A percentile compares a stretch with the other conserved stretches of the same genome.
Evolutionary conservation across 768 basidiomycete species (phyloP).

Genomic region (Panaeolus papilionaceus): DNA sequence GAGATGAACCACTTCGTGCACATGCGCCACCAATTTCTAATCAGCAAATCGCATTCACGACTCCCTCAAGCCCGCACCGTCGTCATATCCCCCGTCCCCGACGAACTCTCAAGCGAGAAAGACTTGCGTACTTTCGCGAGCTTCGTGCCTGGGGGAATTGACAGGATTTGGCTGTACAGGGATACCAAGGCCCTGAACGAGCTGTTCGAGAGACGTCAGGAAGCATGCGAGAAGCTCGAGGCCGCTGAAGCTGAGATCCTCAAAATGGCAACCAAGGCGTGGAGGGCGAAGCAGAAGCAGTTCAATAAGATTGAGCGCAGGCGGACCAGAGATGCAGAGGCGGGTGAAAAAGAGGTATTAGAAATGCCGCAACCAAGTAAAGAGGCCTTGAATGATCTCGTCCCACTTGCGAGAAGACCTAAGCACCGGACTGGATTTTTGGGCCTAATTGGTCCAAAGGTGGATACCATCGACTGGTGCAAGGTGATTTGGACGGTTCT

Average conservation of each 20-base stretch:
- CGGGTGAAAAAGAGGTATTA: slow-evolving; percentile 17
- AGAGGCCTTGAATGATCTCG: slow-evolving; percentile 56
- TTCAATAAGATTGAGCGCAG: slow-evolving; percentile 39
- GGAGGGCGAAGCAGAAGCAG: slow-evolving; percentile 45
- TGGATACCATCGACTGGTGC: slow-evolving; percentile 72
- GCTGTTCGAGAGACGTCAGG: slow-evolving; percentile 48
- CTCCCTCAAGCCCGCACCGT: slow-evolving; percentile 73
- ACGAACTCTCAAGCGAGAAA: slow-evolving; percentile 54
- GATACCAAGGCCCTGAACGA: slow-evolving; percentile 52
- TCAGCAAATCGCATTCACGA: slow-evolving; percentile 61
- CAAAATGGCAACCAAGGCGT: slow-evolving; percentile 43
- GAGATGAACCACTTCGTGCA: slow-evolving; percentile 65
- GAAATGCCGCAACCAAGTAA: slow-evolving; percentile 32
- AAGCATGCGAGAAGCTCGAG: slow-evolving; percentile 61
- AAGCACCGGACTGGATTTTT: slow-evolving; percentile 55
- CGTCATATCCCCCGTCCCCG: slow-evolving; percentile 68
- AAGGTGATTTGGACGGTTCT: slow-evolving; percentile 40
- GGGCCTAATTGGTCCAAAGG: slow-evolving; percentile 61
- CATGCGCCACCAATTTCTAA: slow-evolving; percentile 63
- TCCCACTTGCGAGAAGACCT: slow-evolving; percentile 56
- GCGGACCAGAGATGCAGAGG: slow-evolving; percentile 37
- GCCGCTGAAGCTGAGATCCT: slow-evolving; percentile 58
- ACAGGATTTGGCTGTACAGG: slow-evolving; percentile 72
- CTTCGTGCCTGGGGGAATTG: slow-evolving; percentile 73
- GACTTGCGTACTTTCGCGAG: slow-evolving; percentile 58